Percentiles rank a stretch among this genome's conserved stretches.
These are phyloP conservation scores for Jaltomata sinuosa DNA, from an alignment of 257 asterid species.

Conservation along the genomic window DNA sequence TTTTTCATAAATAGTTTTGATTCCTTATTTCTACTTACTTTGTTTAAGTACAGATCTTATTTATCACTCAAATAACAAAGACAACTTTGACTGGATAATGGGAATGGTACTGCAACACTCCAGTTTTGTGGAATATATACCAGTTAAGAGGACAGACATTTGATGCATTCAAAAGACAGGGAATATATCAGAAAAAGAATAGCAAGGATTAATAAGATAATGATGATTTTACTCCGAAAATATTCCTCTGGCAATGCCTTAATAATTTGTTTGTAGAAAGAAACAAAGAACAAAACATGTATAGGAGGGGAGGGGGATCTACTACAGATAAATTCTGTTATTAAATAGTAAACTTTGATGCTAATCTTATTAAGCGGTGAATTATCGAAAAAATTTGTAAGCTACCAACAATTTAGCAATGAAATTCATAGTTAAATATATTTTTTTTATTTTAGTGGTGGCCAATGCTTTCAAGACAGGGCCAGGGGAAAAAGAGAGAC, in stretches of 20 bases:
- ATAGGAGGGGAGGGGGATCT: too few relatives aligned
- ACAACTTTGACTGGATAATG: neutral
- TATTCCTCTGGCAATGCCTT: neutral
- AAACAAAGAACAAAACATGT: neutral
- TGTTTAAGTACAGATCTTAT: too few relatives aligned
- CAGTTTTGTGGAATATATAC: neutral
- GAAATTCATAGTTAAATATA: neutral
- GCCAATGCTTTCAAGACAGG: too few relatives aligned
- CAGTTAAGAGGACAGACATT: neutral
- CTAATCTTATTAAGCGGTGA: too few relatives aligned
- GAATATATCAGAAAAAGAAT: neutral
- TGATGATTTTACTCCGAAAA: neutral
- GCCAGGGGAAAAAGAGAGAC: neutral
- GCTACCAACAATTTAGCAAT: too few relatives aligned
- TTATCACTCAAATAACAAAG: too few relatives aligned
- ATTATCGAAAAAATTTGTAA: too few relatives aligned
- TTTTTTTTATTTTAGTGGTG: too few relatives aligned
- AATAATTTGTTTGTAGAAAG: neutral
- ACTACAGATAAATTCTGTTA: too few relatives aligned
- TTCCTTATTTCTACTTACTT: too few relatives aligned
- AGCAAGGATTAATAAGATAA: neutral
- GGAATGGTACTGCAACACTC: neutral
- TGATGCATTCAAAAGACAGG: neutral
- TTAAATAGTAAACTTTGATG: too few relatives aligned
- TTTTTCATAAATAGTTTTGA: too few relatives aligned